Percentiles rank a stretch among this genome's conserved stretches.
Evolutionary conservation across 1,139 yeast genomes (phyloP).

Genomic region (Kodamaea derodonti): DNA sequence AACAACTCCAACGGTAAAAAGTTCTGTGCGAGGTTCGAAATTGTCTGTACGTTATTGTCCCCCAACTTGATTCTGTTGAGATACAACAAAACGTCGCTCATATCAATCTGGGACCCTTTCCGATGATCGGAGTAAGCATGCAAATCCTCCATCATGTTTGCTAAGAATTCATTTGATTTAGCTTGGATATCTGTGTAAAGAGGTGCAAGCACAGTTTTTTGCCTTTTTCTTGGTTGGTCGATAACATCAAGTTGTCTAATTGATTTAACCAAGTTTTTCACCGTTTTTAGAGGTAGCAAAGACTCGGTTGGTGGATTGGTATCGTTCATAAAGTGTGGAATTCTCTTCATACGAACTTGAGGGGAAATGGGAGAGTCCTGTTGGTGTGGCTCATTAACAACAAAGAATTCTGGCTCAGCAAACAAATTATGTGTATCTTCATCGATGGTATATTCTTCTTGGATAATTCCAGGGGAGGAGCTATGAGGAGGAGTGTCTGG

Average conservation of each 20-base stretch:
- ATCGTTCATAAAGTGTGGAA: not conserved
- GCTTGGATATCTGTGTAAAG: conserved; percentile 11
- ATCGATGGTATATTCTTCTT: conserved; percentile 18
- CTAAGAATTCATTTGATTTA: conserved; percentile 13
- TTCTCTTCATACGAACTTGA: not conserved
- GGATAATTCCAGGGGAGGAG: conserved; percentile 12
- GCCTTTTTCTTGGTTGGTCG: conserved; percentile 5
- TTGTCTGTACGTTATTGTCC: conserved; percentile 20
- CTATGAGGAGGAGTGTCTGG: not conserved
- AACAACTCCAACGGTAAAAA: conserved; percentile 37
- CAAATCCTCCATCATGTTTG: conserved; percentile 16
- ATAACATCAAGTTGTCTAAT: conserved; percentile 6
- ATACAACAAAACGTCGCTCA: conserved; percentile 34
- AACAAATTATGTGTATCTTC: conserved; percentile 7
- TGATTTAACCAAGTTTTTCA: conserved; percentile 11
- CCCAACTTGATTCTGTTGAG: conserved; percentile 31
- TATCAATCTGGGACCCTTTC: conserved; percentile 21
- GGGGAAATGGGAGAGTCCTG: not conserved
- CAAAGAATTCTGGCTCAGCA: not conserved
- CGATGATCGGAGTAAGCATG: conserved; percentile 23
- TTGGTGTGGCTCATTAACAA: not conserved
- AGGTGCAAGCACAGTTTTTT: conserved; percentile 5
- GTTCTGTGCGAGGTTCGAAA: conserved; percentile 32
- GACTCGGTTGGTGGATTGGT: not conserved
- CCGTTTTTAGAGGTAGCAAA: conserved; percentile 9